These are phyloP conservation scores for Chrysopogon serrulatus DNA, from an alignment of 176 grass and related monocot genomes.

Conservation along the genomic window DNA sequence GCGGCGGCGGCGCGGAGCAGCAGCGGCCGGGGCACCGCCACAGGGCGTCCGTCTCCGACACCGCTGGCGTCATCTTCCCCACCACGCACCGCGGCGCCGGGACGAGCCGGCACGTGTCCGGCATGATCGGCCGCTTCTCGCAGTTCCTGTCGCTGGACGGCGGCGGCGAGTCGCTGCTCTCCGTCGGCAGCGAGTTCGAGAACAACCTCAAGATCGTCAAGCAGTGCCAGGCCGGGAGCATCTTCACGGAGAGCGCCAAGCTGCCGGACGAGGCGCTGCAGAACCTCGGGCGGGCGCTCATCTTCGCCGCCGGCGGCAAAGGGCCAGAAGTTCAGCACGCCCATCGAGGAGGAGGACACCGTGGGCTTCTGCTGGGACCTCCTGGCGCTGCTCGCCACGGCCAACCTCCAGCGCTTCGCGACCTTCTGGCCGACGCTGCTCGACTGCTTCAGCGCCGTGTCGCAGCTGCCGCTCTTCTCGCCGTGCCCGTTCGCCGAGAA, in stretches of 20 bases:
- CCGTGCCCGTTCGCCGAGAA: conserved; percentile 86
- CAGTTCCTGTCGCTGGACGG: conserved; percentile 76
- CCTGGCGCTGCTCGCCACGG: conserved; percentile 31
- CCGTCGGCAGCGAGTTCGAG: conserved; percentile 75
- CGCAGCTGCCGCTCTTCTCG: conserved; percentile 75
- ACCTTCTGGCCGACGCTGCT: conserved; percentile 70
- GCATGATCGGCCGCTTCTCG: conserved; percentile 87
- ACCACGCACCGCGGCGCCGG: conserved; percentile 45
- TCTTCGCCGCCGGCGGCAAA: conserved; percentile 71
- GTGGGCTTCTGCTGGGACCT: conserved; percentile 92
- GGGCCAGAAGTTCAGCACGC: conserved; percentile 93
- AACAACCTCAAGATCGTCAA: conserved; percentile 88
- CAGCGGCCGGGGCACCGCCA: conserved; percentile 2
- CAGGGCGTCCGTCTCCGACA: neutral
- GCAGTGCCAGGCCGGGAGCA: conserved; percentile 79
- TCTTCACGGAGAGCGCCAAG: conserved; percentile 76
- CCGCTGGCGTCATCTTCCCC: conserved; percentile 69
- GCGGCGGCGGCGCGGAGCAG: neutral
- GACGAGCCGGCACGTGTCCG: conserved; percentile 62
- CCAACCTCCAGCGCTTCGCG: conserved; percentile 64
- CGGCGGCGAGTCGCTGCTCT: conserved; percentile 54
- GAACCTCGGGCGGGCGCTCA: conserved; percentile 66
- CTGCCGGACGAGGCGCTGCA: conserved; percentile 81
- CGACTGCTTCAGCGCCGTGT: conserved; percentile 68
- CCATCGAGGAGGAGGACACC: conserved; percentile 83